Conservation (phyloP, 495 filamentous ascomycete genomes). For the Xylaria grammica region DNA sequence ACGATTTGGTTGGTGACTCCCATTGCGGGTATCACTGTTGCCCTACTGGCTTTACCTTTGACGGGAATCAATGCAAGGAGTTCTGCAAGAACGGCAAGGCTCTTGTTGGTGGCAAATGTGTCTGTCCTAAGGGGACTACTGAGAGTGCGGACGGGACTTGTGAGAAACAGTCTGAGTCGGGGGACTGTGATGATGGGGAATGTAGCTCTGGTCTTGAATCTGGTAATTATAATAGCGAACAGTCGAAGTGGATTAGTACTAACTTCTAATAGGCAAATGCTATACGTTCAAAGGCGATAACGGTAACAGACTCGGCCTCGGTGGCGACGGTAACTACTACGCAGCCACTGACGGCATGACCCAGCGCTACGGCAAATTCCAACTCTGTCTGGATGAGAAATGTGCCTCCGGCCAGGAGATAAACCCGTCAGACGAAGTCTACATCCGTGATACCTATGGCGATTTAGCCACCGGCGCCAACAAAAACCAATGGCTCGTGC, state of each 20-base stretch:
- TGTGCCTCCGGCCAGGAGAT: background rate
- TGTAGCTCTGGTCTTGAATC: slow-evolving; percentile 20
- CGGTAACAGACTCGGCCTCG: slow-evolving; percentile 18
- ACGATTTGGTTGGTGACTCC: slow-evolving; percentile 12
- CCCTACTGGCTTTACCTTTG: slow-evolving; percentile 11
- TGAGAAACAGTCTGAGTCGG: background rate
- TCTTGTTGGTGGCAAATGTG: slow-evolving; percentile 16
- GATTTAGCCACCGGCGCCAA: slow-evolving; percentile 14
- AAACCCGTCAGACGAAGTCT: slow-evolving; percentile 15
- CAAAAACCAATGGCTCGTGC: slow-evolving; percentile 19
- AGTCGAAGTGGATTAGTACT: background rate
- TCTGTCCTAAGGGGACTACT: slow-evolving; percentile 8
- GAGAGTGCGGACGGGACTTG: slow-evolving; percentile 15
- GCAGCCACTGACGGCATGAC: slow-evolving; percentile 15
- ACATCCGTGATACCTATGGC: slow-evolving; percentile 19
- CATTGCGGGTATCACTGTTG: slow-evolving; percentile 17
- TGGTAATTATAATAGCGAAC: slow-evolving; percentile 8
- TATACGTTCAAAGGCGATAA: slow-evolving; percentile 18
- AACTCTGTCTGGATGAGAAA: slow-evolving; percentile 16
- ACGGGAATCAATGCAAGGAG: slow-evolving; percentile 16
- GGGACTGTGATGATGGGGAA: slow-evolving; percentile 9
- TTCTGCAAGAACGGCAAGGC: slow-evolving; percentile 12
- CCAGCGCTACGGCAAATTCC: slow-evolving; percentile 22
- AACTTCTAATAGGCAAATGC: slow-evolving; percentile 5
- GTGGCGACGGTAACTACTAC: slow-evolving; percentile 2